phyloP scores from a whole-genome alignment of 768 basidiomycete genomes.

The Dentipellis fragilis region DNA sequence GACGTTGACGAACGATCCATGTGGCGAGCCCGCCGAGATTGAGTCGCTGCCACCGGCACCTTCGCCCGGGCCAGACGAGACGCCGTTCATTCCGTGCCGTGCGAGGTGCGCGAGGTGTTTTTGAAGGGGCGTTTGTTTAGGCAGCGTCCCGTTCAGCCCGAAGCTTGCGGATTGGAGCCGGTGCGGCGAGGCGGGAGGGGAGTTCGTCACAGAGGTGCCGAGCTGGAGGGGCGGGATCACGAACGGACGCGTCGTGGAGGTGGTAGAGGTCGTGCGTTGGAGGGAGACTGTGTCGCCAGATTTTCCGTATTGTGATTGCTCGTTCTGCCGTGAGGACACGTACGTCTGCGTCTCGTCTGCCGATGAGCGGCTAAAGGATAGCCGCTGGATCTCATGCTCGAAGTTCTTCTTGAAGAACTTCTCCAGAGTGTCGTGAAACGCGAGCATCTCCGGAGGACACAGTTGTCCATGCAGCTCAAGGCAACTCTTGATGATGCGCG shows the following conservation, averaged over 20 bases:
- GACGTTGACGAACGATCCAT: constrained; percentile 68
- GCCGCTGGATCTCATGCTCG: constrained; percentile 66
- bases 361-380: constrained; percentile 40
- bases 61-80: constrained; percentile 60
- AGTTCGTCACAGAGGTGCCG: constrained; percentile 29
- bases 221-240: constrained; percentile 45
- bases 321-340: constrained; percentile 3
- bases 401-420: constrained; percentile 82
- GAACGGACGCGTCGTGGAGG: constrained; percentile 18
- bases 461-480: constrained; percentile 74
- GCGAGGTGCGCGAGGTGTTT: constrained; percentile 74
- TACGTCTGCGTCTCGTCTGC: constrained; percentile 5
- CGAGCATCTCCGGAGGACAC: constrained; percentile 81
- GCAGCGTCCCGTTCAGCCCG: constrained; percentile 13
- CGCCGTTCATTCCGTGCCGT: constrained; percentile 74
- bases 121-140: constrained; percentile 64
- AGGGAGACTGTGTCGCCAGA: constrained; percentile 30
- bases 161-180: constrained; percentile 1
- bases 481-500: constrained; percentile 74
- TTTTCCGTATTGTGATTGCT: not conserved
- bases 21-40: constrained; percentile 56
- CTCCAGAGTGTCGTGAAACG: constrained; percentile 86
- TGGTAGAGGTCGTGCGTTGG: constrained; percentile 24
- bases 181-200: constrained; percentile 30
- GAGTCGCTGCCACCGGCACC: constrained; percentile 38